These are phyloP conservation scores for Lavandula angustifolia DNA, from an alignment of 257 asterid genomes.

Conservation along the genomic window DNA sequence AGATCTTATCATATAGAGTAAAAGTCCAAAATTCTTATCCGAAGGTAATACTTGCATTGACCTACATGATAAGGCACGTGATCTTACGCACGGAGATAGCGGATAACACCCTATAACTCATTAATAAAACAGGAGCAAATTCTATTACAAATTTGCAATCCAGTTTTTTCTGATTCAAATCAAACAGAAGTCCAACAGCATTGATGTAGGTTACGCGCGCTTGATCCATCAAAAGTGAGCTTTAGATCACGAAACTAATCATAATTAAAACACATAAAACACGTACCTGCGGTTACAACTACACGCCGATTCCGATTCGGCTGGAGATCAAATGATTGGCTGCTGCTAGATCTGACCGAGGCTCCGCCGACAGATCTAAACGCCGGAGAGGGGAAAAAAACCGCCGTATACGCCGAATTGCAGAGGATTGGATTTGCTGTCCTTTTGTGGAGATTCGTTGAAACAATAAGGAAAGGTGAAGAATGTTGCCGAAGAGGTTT, in stretches of 20 bases:
- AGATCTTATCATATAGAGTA: conserved; percentile 21
- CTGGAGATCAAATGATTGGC: conserved; percentile 11
- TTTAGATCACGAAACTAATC: conserved; percentile 2
- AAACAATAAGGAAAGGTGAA: conserved; percentile 1
- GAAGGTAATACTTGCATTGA: background rate
- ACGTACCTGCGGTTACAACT: conserved; percentile 24
- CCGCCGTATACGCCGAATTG: conserved; percentile 7
- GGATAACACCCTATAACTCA: background rate
- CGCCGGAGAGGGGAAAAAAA: conserved; percentile 15
- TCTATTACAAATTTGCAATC: conserved; percentile 1
- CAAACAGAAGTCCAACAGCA: conserved; percentile 19
- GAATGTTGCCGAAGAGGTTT: conserved; percentile 25
- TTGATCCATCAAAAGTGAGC: conserved; percentile 27
- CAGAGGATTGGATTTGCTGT: background rate
- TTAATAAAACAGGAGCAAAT: background rate
- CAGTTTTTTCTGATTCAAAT: conserved; percentile 19
- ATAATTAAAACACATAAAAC: conserved; percentile 17
- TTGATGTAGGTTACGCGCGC: conserved; percentile 17
- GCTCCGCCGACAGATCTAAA: conserved; percentile 27
- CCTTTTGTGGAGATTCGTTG: background rate
- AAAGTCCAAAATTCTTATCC: conserved; percentile 19
- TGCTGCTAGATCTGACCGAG: conserved; percentile 29
- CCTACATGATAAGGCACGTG: background rate
- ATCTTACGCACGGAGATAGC: background rate
- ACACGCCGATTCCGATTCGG: background rate